phyloP scores from a whole-genome alignment of 257 asterid genomes.

The Ehretia macrophylla region DNA sequence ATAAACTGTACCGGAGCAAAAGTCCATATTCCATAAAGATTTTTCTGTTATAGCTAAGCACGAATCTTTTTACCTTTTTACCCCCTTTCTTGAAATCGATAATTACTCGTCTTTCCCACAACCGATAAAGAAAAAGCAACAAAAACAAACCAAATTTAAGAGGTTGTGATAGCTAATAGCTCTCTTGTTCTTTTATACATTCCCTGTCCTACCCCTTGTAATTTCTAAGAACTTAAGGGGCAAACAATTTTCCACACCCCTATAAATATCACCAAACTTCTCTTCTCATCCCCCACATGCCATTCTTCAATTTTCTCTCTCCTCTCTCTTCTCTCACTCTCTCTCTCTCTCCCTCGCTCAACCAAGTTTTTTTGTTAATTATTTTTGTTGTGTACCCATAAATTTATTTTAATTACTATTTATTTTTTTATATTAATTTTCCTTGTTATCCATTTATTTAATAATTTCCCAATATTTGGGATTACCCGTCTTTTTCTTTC shows the following conservation, averaged over 20 bases:
- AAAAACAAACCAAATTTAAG: background rate
- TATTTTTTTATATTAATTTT: too few relatives aligned
- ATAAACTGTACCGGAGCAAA: too few relatives aligned
- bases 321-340: background rate
- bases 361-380: too few relatives aligned
- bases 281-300: background rate
- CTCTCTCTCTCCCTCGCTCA: background rate
- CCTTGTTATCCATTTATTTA: background rate
- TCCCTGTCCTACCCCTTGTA: constrained; percentile 8
- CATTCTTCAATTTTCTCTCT: background rate
- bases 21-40: too few relatives aligned
- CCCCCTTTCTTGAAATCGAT: background rate
- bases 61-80: background rate
- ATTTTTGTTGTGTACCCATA: background rate
- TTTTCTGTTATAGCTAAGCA: background rate
- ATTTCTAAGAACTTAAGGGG: constrained; percentile 17
- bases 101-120: background rate
- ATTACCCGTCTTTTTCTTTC: background rate
- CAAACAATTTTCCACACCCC: background rate
- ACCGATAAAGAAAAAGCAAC: background rate
- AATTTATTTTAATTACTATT: too few relatives aligned
- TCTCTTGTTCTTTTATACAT: background rate
- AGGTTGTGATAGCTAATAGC: too few relatives aligned
- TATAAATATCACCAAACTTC: constrained; percentile 5
- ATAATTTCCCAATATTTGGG: background rate